Evolutionary conservation across 495 filamentous ascomycete species (phyloP), one percentile per base, ranked within the genome.

Genomic region (Lineolata rhizophorae): DNA sequence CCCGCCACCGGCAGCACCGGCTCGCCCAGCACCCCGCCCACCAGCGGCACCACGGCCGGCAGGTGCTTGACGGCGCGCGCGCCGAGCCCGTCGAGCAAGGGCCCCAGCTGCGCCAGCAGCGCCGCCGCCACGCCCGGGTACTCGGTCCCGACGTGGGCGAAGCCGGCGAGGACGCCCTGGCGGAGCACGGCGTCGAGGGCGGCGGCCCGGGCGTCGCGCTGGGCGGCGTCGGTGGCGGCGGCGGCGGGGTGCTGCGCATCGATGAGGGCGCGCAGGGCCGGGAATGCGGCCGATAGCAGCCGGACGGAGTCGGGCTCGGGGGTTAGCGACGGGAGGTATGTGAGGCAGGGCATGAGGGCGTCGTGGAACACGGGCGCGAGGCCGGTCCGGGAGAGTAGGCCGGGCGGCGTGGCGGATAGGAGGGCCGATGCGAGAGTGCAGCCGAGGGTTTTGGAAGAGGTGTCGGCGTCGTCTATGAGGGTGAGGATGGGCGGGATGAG

Each of bases 401-500:
- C 49, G 48, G 39, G 47, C 42, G 69, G 64, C 4, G 53, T 50
- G 11, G 20, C 32, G 10, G 43, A 17, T 15, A 93, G 63, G 27
- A 94, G 65, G 0, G 52, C 35, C 4, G 45, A 46, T 1, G 87
- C 52, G 2, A 83, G 50, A 2, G 44, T 39, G 21, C 80, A 73
- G 9, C 74, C 82, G 4, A 51, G 56, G 1, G 54, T 45, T 35
- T 78, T 74, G 43, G 70, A 54, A 0, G 49, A 26, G 1, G 63
- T 51, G 27, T 60, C 53, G 10, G 57, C 46, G 45, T 84, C 76
- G 48, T 95, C 87, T 31, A 80, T 59, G 1, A 95, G 57, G 3
- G 73, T 67, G 2, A 97, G 62, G 0, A 93, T 56, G 1, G 79
- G 76, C 1, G 87, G 87, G n/a, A 85, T 61, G 26, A 78, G 64